Conservation (phyloP, 2,329 filamentous ascomycete genomes). For the Claviceps paspali region DNA sequence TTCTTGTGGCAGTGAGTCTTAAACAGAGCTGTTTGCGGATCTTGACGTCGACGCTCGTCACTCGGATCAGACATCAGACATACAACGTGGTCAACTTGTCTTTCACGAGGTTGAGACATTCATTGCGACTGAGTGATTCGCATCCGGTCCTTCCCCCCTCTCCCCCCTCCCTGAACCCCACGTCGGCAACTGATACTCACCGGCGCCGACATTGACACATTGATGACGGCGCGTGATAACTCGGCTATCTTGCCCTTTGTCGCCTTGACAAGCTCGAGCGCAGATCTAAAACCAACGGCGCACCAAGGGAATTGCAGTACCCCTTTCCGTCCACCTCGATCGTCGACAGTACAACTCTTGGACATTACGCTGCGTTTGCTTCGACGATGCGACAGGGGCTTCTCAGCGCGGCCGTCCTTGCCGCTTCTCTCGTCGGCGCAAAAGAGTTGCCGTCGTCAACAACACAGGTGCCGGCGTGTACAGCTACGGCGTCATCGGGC, state of each 20-base stretch:
- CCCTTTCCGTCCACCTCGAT: too few species aligned
- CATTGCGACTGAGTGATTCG: too few species aligned
- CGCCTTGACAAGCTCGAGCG: not conserved
- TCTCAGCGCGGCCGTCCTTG: constrained; percentile 19
- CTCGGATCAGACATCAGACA: too few species aligned
- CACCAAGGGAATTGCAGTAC: too few species aligned
- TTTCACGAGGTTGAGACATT: not conserved
- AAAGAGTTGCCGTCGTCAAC: constrained; percentile 26
- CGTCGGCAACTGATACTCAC: too few species aligned
- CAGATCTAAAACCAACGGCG: too few species aligned
- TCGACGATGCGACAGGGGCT: constrained; percentile 14
- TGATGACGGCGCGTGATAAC: too few species aligned
- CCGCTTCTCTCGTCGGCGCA: constrained; percentile 19
- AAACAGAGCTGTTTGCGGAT: not conserved
- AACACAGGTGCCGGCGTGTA: constrained; percentile 33
- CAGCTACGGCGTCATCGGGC: constrained; percentile 38
- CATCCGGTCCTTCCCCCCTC: too few species aligned
- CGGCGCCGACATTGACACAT: too few species aligned
- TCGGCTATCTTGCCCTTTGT: too few species aligned
- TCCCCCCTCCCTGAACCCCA: too few species aligned
- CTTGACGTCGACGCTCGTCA: not conserved
- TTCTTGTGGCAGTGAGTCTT: not conserved
- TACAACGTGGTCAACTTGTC: not conserved
- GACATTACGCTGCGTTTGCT: not conserved
- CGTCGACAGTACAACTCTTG: not conserved